A percentile compares a stretch with the other conserved stretches of the same genome.
Evolutionary conservation across 1,139 yeast species (phyloP).

Genomic region (Geotrichum citri-aurantii): DNA sequence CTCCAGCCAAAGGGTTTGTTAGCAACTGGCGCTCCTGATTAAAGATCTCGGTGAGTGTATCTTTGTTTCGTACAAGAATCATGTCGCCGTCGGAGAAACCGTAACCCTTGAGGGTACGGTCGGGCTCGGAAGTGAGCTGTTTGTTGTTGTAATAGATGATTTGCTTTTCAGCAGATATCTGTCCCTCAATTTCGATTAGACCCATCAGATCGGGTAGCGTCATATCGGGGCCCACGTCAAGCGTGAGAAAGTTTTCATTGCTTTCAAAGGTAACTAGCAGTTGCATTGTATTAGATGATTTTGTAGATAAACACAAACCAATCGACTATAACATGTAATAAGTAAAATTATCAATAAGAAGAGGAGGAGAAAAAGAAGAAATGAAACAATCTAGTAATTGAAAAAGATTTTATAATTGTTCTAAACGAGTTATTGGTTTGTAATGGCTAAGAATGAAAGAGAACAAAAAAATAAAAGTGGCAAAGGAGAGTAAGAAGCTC

Average conservation of each 20-base stretch:
- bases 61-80: conserved; percentile 37
- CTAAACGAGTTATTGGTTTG: neutral
- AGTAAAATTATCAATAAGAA: neutral
- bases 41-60: conserved; percentile 5
- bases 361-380: neutral
- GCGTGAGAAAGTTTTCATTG: conserved; percentile 34
- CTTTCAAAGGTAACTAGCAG: conserved; percentile 23
- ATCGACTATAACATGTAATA: conserved; percentile 20
- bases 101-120: conserved; percentile 42
- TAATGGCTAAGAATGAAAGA: neutral
- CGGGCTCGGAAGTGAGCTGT: conserved; percentile 32
- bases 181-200: conserved; percentile 69
- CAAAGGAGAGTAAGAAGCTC: conserved; percentile 33
- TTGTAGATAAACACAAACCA: conserved; percentile 5
- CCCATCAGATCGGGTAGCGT: conserved; percentile 66
- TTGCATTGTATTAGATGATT: conserved; percentile 28
- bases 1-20: conserved; percentile 16
- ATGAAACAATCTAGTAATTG: neutral
- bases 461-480: conserved; percentile 28
- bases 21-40: conserved; percentile 5
- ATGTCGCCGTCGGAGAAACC: conserved; percentile 55
- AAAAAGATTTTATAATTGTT: neutral
- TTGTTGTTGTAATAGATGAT: conserved; percentile 46
- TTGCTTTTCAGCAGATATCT: conserved; percentile 45
- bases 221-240: conserved; percentile 62